Evolutionary conservation across 148 eudicot species (phyloP), one percentile per base, ranked within the genome.

Genomic region (Beta vulgaris): DNA sequence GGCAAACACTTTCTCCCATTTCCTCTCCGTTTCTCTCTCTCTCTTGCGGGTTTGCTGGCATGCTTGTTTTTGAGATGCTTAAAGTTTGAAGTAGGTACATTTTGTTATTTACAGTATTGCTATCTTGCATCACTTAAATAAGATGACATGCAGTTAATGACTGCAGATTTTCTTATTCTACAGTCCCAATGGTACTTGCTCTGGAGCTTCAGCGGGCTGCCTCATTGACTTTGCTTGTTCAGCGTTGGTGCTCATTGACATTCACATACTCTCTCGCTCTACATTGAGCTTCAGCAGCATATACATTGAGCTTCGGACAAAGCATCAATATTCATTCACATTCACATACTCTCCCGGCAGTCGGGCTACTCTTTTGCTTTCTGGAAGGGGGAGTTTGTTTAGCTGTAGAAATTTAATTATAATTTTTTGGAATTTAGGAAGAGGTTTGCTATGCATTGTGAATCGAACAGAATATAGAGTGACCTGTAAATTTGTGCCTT

Each of bases 361-460:
- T n/a, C 67, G 48, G 69, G 32, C 34, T 7, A 25, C 23, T 10
- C 43, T 61, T 74, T 15, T 8, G 12, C 23, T 57, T 37, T 73
- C 60, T 68, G 19, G 53, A 9, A 19, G 25, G 46, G 69, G 69
- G 51, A 65, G 25, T 49, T 64, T 48, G 49, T 26, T 74, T 36
- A 29, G 28, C 35, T 51, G 6, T 64, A 74, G 48, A 51, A 57
- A 42, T 64, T 48, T 63, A 34, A 63, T 74, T 49, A 63, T n/a
- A 74, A 43, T 46, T 74, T n/a, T 74, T 74, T 14, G 44, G 62
- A 36, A 65, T 26, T 74, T n/a, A n/a, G 28, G 35, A 21, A 31
- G 29, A 62, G 62, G 64, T 74, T 51, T 36, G 48, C 11, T 25
- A 25, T 32, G 69, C 77, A 46, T 43, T 25, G 21, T 53, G 13